Evolutionary conservation across 805 yeast species (phyloP).

Genomic region (Debaryomyces maramus): DNA sequence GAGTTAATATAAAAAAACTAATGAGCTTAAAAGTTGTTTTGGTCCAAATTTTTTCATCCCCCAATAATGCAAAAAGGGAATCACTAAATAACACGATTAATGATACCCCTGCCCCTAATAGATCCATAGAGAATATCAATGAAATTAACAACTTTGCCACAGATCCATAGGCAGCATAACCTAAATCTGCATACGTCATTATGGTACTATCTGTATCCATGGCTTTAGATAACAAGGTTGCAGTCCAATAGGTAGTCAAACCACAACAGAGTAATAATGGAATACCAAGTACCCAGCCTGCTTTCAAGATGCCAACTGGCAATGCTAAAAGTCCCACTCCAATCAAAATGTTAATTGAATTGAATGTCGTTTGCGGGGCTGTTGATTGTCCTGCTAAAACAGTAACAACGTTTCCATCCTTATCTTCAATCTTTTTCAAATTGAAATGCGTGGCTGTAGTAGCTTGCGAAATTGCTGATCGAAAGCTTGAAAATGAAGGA

Average conservation of each 20-base stretch:
- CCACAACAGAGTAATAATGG: slow-evolving; percentile 63
- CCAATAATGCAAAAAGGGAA: slow-evolving; percentile 66
- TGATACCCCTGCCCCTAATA: slow-evolving; percentile 80
- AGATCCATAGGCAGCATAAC: slow-evolving; percentile 81
- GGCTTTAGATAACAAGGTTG: slow-evolving; percentile 68
- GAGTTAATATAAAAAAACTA: slow-evolving; percentile 71
- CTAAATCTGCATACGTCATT: slow-evolving; percentile 86
- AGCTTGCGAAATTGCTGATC: slow-evolving; percentile 33
- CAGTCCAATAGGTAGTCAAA: slow-evolving; percentile 70
- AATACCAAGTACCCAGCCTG: slow-evolving; percentile 69
- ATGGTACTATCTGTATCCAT: slow-evolving; percentile 78
- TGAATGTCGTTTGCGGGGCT: slow-evolving; percentile 74
- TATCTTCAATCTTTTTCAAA: slow-evolving; percentile 64
- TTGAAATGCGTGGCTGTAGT: slow-evolving; percentile 52
- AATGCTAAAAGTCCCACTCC: slow-evolving; percentile 70
- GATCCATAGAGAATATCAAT: slow-evolving; percentile 69
- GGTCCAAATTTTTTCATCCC: slow-evolving; percentile 40
- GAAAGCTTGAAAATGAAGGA: slow-evolving; percentile 45
- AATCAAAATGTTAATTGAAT: slow-evolving; percentile 66
- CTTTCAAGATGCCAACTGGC: slow-evolving; percentile 61
- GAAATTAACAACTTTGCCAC: slow-evolving; percentile 74
- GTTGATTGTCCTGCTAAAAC: slow-evolving; percentile 81
- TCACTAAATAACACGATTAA: slow-evolving; percentile 82
- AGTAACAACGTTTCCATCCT: slow-evolving; percentile 68
- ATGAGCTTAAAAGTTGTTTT: slow-evolving; percentile 58